Conservation (phyloP, 768 basidiomycete species). For the Psilocybe azurescens region DNA sequence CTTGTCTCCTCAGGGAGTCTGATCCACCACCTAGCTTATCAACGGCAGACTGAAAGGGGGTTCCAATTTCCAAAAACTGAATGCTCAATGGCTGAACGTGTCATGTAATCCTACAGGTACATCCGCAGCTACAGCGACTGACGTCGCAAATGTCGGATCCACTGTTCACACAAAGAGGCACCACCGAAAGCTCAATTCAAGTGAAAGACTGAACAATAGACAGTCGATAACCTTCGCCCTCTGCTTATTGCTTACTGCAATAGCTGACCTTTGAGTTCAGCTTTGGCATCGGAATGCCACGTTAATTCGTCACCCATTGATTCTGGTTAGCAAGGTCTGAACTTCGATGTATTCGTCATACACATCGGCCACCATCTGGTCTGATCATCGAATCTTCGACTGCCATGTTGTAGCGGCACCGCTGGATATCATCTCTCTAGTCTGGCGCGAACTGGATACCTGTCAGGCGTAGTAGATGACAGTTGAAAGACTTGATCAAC, state of each 20-base stretch:
- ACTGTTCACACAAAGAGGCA: too few relatives aligned
- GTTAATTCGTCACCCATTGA: too few relatives aligned
- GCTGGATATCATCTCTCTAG: neutral
- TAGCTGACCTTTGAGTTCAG: too few relatives aligned
- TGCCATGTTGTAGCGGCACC: neutral
- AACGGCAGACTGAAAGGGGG: neutral
- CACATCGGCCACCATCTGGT: neutral
- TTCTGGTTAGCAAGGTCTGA: too few relatives aligned
- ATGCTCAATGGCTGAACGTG: neutral
- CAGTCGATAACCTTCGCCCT: too few relatives aligned
- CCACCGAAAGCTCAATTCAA: neutral
- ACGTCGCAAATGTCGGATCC: neutral
- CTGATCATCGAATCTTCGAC: neutral
- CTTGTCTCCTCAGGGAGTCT: neutral
- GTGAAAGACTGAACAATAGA: neutral
- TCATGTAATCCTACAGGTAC: neutral
- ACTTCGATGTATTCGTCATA: too few relatives aligned
- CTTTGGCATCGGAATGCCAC: too few relatives aligned
- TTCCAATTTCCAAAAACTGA: neutral
- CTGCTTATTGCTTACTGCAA: too few relatives aligned
- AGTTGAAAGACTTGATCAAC: constrained; percentile 1
- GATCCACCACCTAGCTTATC: neutral
- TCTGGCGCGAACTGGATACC: neutral
- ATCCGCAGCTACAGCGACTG: neutral
- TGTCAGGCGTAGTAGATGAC: constrained; percentile 1